Conservation (phyloP, 352 stramenopile genomes). For the Pythium oligandrum region DNA sequence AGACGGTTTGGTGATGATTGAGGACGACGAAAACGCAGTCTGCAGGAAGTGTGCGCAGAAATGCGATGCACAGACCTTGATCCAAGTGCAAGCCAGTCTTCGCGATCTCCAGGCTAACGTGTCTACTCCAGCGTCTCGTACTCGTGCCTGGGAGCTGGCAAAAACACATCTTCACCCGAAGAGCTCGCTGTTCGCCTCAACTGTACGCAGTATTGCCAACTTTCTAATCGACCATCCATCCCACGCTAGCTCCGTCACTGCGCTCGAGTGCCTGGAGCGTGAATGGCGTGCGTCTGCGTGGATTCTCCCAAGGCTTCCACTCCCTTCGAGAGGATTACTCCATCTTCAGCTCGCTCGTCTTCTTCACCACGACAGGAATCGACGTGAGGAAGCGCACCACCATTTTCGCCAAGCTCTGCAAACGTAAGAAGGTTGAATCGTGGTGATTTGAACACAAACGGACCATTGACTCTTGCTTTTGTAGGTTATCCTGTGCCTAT, state of each 20-base stretch:
- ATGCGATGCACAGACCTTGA: not conserved
- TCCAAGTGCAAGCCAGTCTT: not conserved
- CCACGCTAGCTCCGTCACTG: not conserved
- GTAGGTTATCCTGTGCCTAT: too few species aligned
- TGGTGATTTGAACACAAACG: too few species aligned
- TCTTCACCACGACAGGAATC: not conserved
- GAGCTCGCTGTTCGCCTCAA: conserved; percentile 8
- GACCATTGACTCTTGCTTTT: too few species aligned
- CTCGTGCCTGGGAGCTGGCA: conserved; percentile 2
- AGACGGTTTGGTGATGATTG: conserved; percentile 2
- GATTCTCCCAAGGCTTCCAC: conserved; percentile 8
- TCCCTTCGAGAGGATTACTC: conserved; percentile 14
- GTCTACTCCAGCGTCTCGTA: not conserved
- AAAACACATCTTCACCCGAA: conserved; percentile 7
- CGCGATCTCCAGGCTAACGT: not conserved
- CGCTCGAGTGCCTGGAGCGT: conserved; percentile 8
- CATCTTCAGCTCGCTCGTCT: conserved; percentile 16
- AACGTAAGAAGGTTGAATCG: too few species aligned
- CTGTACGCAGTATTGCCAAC: conserved; percentile 10
- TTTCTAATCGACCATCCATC: conserved; percentile 21
- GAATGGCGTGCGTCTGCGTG: conserved; percentile 8
- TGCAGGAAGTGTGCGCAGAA: conserved; percentile 6
- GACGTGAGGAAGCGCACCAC: too few species aligned
- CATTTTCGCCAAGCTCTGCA: too few species aligned
- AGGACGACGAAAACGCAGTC: not conserved